Evolutionary conservation across 805 yeast genomes (phyloP).

Genomic region (Kodamaea laetipori): DNA sequence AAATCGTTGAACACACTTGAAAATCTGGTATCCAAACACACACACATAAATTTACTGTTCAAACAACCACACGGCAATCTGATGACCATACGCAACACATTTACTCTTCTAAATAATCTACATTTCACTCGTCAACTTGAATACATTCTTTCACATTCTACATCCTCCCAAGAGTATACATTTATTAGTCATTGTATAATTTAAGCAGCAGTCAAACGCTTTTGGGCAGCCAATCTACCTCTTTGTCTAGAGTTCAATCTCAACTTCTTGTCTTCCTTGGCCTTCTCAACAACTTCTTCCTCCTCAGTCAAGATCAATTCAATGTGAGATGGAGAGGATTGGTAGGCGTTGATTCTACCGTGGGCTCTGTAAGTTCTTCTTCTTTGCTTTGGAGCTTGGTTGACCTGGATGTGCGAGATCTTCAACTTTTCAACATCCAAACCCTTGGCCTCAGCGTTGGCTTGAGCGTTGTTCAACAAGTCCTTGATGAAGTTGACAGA

Average conservation of each 20-base stretch:
- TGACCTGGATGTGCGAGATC: constrained; percentile 98
- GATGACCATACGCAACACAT: no score
- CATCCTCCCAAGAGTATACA: constrained; percentile 4
- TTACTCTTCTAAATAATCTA: no score
- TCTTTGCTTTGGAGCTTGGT: constrained; percentile 99
- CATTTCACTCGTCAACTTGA: no score
- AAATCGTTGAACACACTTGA: no score
- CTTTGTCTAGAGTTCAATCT: constrained; percentile 89
- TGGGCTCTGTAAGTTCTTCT: constrained; percentile 99
- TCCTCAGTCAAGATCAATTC: constrained; percentile 96
- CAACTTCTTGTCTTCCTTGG: constrained; percentile 65
- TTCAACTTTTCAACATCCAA: constrained; percentile 92
- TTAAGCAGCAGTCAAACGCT: constrained; percentile 71
- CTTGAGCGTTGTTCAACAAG: constrained; percentile 94
- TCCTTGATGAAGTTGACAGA: constrained; percentile 94
- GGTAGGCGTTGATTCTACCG: constrained; percentile 99
- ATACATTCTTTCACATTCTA: no score
- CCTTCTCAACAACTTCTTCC: constrained; percentile 91
- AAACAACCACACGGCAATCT: no score
- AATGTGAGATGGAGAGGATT: constrained; percentile 98
- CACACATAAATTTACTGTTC: no score
- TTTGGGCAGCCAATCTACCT: constrained; percentile 87
- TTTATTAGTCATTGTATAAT: constrained; percentile 13
- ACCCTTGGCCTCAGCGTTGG: constrained; percentile 99
- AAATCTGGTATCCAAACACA: no score